Evolutionary conservation across 768 basidiomycete genomes (phyloP).

Genomic region (Piloderma croceum): DNA sequence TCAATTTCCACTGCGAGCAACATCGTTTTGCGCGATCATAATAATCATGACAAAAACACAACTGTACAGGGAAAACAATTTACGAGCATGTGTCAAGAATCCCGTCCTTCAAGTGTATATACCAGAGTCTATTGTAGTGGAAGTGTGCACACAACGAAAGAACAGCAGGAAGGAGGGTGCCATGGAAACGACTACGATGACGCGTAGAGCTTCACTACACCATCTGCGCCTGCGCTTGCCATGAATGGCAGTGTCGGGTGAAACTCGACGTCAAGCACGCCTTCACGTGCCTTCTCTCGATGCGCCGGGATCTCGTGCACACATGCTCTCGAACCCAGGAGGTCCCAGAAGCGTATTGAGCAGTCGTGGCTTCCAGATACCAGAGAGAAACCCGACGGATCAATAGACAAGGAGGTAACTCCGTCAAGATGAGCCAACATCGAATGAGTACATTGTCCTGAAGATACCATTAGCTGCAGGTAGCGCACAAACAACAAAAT

Average conservation of each 20-base stretch:
- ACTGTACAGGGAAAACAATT: constrained; percentile 19
- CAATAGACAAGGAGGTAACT: constrained; percentile 86
- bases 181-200: constrained; percentile 55
- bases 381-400: constrained; percentile 80
- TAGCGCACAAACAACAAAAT: background rate
- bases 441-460: constrained; percentile 83
- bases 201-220: constrained; percentile 86
- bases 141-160: constrained; percentile 5
- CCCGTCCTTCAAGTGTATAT: constrained; percentile 31
- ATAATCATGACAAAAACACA: constrained; percentile 21
- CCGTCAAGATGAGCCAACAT: constrained; percentile 89
- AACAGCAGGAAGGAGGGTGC: constrained; percentile 9
- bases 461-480: constrained; percentile 6
- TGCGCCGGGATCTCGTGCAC: constrained; percentile 88
- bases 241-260: constrained; percentile 80
- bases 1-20: constrained; percentile 4
- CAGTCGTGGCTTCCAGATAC: constrained; percentile 92
- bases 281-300: constrained; percentile 85
- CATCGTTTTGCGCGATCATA: constrained; percentile 11
- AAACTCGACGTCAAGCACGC: constrained; percentile 83
- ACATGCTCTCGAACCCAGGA: constrained; percentile 73
- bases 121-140: constrained; percentile 5
- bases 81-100: constrained; percentile 23
- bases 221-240: constrained; percentile 94
- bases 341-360: constrained; percentile 91